These are phyloP conservation scores for Phytophthora citricola DNA, from an alignment of 352 stramenopile species.

Conservation along the genomic window DNA sequence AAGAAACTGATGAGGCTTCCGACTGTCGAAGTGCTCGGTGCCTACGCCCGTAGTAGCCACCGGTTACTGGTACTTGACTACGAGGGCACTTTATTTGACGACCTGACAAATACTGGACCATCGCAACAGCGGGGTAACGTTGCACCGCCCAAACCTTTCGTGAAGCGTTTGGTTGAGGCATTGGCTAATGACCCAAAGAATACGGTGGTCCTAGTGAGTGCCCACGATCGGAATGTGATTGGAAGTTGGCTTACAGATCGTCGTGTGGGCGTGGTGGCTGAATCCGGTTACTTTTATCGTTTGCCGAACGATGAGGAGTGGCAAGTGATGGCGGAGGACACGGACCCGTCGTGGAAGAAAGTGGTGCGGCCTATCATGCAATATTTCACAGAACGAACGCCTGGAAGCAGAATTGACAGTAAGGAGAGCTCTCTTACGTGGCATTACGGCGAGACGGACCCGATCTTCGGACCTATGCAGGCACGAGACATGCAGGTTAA, in stretches of 20 bases:
- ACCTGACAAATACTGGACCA: constrained; percentile 14
- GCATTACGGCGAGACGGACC: constrained; percentile 78
- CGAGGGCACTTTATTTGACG: constrained; percentile 80
- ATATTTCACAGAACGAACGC: constrained; percentile 78
- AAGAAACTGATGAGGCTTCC: constrained; percentile 62
- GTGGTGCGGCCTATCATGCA: constrained; percentile 79
- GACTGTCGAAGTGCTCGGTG: constrained; percentile 47
- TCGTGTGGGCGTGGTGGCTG: constrained; percentile 63
- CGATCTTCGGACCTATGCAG: constrained; percentile 83
- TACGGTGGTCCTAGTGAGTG: constrained; percentile 65
- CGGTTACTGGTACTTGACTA: constrained; percentile 84
- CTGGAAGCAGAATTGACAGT: constrained; percentile 68
- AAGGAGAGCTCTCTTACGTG: constrained; percentile 72
- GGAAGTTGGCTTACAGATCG: constrained; percentile 73
- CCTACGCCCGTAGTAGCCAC: constrained; percentile 65
- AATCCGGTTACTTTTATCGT: constrained; percentile 70
- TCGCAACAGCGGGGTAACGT: constrained; percentile 66
- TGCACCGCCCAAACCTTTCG: constrained; percentile 60
- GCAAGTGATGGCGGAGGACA: constrained; percentile 66
- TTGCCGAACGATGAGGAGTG: constrained; percentile 58
- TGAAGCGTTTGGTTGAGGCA: constrained; percentile 69
- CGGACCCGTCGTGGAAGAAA: constrained; percentile 74
- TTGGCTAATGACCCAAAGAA: constrained; percentile 62
- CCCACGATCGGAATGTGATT: constrained; percentile 75
- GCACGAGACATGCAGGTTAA: constrained; percentile 90